A percentile compares a stretch with the other conserved stretches of the same genome.
phyloP scores from a whole-genome alignment of 176 grass and related monocot genomes.

The Phragmites australis region DNA sequence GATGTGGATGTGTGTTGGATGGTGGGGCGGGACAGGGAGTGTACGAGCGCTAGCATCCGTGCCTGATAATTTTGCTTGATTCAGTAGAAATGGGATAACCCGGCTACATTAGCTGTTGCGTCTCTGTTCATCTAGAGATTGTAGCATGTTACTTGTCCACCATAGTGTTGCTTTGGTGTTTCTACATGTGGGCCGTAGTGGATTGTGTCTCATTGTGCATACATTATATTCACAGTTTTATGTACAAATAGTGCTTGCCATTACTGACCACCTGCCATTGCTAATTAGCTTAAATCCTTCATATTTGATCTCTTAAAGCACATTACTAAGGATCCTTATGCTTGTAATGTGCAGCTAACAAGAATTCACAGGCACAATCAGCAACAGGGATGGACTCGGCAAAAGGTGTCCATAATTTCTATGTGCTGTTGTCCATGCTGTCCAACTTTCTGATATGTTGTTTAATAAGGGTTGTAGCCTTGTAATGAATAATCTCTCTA shows the following conservation, averaged over 20 bases:
- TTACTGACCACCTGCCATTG: not conserved
- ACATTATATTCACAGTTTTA: not conserved
- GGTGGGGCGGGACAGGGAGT: not conserved
- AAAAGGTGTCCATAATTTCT: constrained; percentile 68
- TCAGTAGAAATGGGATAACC: not conserved
- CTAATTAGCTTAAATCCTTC: constrained; percentile 4
- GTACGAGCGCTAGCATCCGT: not conserved
- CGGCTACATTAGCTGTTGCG: constrained; percentile 1
- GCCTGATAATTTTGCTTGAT: constrained; percentile 17
- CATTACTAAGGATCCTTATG: not conserved
- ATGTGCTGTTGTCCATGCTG: constrained; percentile 20
- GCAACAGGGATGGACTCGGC: constrained; percentile 88
- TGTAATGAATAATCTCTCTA: constrained; percentile 7
- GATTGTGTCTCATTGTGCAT: not conserved
- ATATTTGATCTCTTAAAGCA: not conserved
- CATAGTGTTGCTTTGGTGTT: constrained; percentile 12
- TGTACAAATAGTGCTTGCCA: not conserved
- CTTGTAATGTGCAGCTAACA: constrained; percentile 53
- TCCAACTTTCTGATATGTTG: not conserved
- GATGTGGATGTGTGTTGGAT: not conserved
- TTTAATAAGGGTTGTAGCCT: constrained; percentile 19
- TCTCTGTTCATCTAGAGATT: constrained; percentile 1
- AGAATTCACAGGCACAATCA: constrained; percentile 86
- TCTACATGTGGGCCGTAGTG: not conserved
- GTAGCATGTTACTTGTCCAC: not conserved